Base-by-base conservation (phyloP, 495 filamentous ascomycete genomes). In the Penicillium subrubescens region DNA sequence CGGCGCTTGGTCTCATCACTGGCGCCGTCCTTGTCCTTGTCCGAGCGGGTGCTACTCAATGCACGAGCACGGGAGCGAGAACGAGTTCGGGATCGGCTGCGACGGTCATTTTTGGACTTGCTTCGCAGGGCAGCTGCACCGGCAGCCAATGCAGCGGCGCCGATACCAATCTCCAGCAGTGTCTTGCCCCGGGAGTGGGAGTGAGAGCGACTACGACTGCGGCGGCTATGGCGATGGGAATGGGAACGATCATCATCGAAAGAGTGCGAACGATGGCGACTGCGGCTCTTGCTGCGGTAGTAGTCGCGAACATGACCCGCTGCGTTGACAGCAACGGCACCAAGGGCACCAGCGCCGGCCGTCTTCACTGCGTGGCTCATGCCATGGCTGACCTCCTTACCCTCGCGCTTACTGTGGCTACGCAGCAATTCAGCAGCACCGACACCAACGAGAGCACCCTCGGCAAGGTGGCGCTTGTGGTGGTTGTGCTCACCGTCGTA, bases 401-500 rank as follows among this genome's bases (percentile, higher is more conserved):
- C 87, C 43, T 87, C 74, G 34, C 78, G 81, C 65, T 88, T 85
- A 54, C 84, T 81, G 64, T 89, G 92, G 60, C 89, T 87, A 34
- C 89, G 85, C 1, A 96, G 67, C 4, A 97, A 71, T 48, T 92
- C 92, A 5, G 90, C 89, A 8, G 89, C 84, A 61, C 90, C 93
- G 41, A 90, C 84, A 15, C 92, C 93, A 52, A 91, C 90, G 37
- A 94, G 77, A 27, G 92, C 92, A 39, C 93, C 93, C 78, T 94
- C 92, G 27, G 91, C 92, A n/a, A 97, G 73, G 74, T 96, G 92
- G 35, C 90, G 90, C 69, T 86, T 90, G 72, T 92, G 88, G 64
- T 86, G 78, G 17, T 84, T 84, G 68, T 83, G 84, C 1, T 84
- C 81, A 57, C 85, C 87, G 62, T 74, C 67, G 31, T 88, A 87